Conservation (phyloP, 345 rosid species). For the Luvunga scandens region DNA sequence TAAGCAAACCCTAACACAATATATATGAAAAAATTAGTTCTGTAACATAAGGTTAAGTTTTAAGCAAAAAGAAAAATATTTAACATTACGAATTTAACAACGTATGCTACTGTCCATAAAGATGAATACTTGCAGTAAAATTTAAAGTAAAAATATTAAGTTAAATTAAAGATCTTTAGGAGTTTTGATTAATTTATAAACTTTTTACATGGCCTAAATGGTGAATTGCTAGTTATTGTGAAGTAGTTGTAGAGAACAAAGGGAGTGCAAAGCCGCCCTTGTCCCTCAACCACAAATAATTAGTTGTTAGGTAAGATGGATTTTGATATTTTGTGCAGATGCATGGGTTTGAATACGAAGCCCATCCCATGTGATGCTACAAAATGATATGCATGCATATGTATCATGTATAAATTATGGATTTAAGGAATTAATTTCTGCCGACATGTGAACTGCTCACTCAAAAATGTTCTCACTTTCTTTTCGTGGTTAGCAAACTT, state of each 20-base stretch:
- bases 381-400: too few relatives aligned
- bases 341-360: neutral
- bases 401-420: neutral
- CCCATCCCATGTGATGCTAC: neutral
- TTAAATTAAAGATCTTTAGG: too few relatives aligned
- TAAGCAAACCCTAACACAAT: too few relatives aligned
- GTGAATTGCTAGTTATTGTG: neutral
- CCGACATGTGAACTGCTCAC: neutral
- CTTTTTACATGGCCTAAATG: neutral
- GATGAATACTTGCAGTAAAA: too few relatives aligned
- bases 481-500: neutral
- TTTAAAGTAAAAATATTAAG: neutral
- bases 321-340: neutral
- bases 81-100: neutral
- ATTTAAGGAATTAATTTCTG: neutral
- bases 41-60: too few relatives aligned
- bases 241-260: neutral
- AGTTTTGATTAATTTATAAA: too few relatives aligned
- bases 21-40: too few relatives aligned
- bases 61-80: too few relatives aligned
- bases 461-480: too few relatives aligned
- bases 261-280: neutral
- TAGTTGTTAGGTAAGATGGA: neutral
- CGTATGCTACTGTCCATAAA: neutral
- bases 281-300: neutral